phyloP scores from a whole-genome alignment of 352 stramenopile species.

The Phytophthora megakarya region DNA sequence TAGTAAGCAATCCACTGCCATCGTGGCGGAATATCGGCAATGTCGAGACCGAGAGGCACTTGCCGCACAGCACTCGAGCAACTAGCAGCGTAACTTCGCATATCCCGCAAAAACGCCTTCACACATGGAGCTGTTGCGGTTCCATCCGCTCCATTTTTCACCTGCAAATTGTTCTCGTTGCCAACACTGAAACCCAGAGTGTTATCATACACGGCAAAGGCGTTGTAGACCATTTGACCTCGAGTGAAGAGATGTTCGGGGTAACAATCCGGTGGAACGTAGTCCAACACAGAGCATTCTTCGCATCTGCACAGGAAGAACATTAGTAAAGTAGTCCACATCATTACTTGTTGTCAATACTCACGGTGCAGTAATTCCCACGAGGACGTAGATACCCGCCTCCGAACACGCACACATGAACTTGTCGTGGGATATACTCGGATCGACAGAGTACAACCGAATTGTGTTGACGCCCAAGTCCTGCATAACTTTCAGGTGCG shows the following conservation, averaged over 20 bases:
- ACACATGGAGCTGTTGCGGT: conserved; percentile 58
- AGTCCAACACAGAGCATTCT: conserved; percentile 56
- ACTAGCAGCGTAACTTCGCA: conserved; percentile 49
- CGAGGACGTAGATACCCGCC: conserved; percentile 75
- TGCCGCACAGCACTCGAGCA: conserved; percentile 47
- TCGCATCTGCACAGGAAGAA: conserved; percentile 39
- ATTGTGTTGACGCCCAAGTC: conserved; percentile 73
- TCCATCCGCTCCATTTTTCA: conserved; percentile 35
- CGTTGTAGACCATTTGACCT: conserved; percentile 70
- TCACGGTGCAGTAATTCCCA: conserved; percentile 64
- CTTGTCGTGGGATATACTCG: conserved; percentile 70
- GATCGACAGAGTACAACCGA: too few relatives aligned
- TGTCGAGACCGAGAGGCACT: conserved; percentile 66
- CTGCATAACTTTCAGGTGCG: conserved; percentile 58
- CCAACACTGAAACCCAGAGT: conserved; percentile 63
- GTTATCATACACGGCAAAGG: conserved; percentile 80
- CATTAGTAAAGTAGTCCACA: not conserved
- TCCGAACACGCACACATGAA: conserved; percentile 81
- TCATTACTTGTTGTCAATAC: not conserved
- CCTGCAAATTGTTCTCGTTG: conserved; percentile 64
- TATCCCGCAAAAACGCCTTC: conserved; percentile 70
- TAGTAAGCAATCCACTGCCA: conserved; percentile 67
- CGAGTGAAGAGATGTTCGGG: conserved; percentile 55
- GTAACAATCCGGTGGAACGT: conserved; percentile 56
- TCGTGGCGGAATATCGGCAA: conserved; percentile 61